Evolutionary conservation across 352 stramenopile species (phyloP).

Genomic region (Pythium periplocum): DNA sequence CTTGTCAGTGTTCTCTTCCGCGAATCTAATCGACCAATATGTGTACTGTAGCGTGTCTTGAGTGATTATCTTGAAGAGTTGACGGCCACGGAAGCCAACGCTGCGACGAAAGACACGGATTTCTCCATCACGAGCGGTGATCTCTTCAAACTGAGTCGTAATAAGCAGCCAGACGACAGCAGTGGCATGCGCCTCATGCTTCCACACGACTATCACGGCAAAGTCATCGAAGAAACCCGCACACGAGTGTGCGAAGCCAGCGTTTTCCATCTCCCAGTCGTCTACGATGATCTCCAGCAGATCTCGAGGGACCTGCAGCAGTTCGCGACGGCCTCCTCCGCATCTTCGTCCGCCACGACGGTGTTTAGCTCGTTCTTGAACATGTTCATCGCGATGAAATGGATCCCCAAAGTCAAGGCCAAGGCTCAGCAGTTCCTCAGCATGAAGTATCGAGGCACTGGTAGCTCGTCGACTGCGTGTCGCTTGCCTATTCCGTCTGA

Average conservation of each 20-base stretch:
- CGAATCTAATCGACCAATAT: too few relatives aligned
- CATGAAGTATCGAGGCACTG: slow-evolving; percentile 46
- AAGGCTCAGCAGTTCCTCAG: slow-evolving; percentile 64
- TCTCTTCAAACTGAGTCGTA: slow-evolving; percentile 62
- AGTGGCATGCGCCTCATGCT: slow-evolving; percentile 16
- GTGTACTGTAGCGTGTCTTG: slow-evolving; percentile 37
- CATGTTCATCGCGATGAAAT: slow-evolving; percentile 63
- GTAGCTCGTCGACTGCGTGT: too few relatives aligned
- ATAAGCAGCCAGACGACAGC: slow-evolving; percentile 34
- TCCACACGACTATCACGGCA: slow-evolving; percentile 17
- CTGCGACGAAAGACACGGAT: slow-evolving; percentile 16
- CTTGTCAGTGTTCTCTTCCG: too few relatives aligned
- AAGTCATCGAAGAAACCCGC: slow-evolving; percentile 20
- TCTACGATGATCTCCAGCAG: slow-evolving; percentile 64
- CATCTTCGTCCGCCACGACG: slow-evolving; percentile 16
- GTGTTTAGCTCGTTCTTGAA: slow-evolving; percentile 52
- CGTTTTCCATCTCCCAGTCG: slow-evolving; percentile 68
- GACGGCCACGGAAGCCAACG: slow-evolving; percentile 14
- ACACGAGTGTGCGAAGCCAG: slow-evolving; percentile 60
- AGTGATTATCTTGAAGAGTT: slow-evolving; percentile 59
- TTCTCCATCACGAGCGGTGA: slow-evolving; percentile 13
- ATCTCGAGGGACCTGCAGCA: slow-evolving; percentile 60
- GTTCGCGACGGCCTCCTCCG: slow-evolving; percentile 23
- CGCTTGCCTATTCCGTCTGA: slow-evolving; percentile 58
- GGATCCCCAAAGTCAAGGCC: slow-evolving; percentile 67